These are phyloP conservation scores for Aspergillus sp. DNA, from an alignment of 2,329 filamentous ascomycete species.

Conservation along the genomic window DNA sequence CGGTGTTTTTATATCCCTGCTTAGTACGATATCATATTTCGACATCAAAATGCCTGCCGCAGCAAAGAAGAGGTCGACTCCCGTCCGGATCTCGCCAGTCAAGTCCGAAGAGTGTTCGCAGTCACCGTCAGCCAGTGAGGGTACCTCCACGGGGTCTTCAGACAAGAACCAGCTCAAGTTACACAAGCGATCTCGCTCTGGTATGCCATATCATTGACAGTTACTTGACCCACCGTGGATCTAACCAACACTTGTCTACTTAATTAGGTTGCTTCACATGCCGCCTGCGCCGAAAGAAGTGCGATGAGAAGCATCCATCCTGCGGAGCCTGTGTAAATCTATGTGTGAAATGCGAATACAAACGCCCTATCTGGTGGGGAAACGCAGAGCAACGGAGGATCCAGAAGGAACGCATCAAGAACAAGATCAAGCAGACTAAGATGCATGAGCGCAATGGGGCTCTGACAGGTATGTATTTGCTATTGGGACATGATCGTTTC, in stretches of 20 bases:
- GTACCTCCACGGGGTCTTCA: conserved; percentile 48
- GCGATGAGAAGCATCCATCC: conserved; percentile 65
- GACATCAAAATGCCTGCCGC: conserved; percentile 22
- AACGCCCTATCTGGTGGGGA: conserved; percentile 95
- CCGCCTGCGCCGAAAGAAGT: conserved; percentile 69
- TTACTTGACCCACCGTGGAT: background rate
- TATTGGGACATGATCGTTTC: background rate
- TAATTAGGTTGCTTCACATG: conserved; percentile 67
- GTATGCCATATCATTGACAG: conserved; percentile 58
- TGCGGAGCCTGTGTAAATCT: conserved; percentile 70
- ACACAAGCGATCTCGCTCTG: conserved; percentile 92
- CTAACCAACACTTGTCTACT: background rate
- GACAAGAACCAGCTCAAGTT: conserved; percentile 73
- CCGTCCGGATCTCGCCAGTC: conserved; percentile 12
- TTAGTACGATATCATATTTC: background rate
- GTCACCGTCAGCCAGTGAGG: conserved; percentile 48
- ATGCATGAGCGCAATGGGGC: conserved; percentile 77
- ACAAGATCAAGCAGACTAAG: conserved; percentile 96
- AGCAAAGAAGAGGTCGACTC: conserved; percentile 20
- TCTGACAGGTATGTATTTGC: conserved; percentile 37
- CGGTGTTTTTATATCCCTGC: background rate
- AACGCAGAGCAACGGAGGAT: conserved; percentile 81
- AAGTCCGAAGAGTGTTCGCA: conserved; percentile 25
- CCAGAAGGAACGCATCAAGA: conserved; percentile 95
- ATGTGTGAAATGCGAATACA: conserved; percentile 89